phyloP scores from a whole-genome alignment of 192 early-diverging fungal species.

The Funneliformis geosporum region DNA sequence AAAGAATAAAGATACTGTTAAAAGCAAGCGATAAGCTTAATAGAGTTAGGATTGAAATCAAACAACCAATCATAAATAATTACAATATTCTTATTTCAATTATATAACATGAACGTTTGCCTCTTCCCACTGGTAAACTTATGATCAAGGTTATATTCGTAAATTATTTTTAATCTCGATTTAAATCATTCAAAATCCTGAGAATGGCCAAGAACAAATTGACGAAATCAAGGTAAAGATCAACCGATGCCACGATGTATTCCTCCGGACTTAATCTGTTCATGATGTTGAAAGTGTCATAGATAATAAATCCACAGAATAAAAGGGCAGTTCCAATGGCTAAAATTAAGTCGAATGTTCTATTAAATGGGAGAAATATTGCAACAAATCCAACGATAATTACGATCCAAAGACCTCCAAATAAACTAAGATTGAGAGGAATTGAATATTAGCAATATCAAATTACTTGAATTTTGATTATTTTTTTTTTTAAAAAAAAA shows the following conservation, averaged over 20 bases:
- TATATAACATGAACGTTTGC: too few species aligned
- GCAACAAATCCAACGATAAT: conserved; percentile 64
- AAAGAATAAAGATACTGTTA: too few species aligned
- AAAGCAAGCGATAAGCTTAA: too few species aligned
- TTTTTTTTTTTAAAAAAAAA: background rate
- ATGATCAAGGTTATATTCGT: too few species aligned
- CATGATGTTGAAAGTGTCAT: conserved; percentile 73
- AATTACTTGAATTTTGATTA: conserved; percentile 29
- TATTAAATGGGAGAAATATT: conserved; percentile 71
- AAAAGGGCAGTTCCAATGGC: conserved; percentile 62
- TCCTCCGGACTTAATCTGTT: conserved; percentile 72
- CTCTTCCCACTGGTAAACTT: too few species aligned
- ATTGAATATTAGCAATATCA: background rate
- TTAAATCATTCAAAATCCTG: conserved; percentile 56
- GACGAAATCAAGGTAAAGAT: conserved; percentile 75
- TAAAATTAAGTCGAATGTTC: conserved; percentile 55
- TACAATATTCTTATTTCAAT: too few species aligned
- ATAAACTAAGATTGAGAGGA: conserved; percentile 43
- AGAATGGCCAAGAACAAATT: conserved; percentile 76
- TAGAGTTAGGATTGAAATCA: too few species aligned
- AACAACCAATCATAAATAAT: too few species aligned
- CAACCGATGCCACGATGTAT: conserved; percentile 64
- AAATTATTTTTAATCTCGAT: conserved; percentile 26
- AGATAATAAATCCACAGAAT: conserved; percentile 79
- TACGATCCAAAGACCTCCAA: conserved; percentile 61